Evolutionary conservation across 192 early-diverging fungal species (phyloP).

Genomic region (Mortierella antarctica): DNA sequence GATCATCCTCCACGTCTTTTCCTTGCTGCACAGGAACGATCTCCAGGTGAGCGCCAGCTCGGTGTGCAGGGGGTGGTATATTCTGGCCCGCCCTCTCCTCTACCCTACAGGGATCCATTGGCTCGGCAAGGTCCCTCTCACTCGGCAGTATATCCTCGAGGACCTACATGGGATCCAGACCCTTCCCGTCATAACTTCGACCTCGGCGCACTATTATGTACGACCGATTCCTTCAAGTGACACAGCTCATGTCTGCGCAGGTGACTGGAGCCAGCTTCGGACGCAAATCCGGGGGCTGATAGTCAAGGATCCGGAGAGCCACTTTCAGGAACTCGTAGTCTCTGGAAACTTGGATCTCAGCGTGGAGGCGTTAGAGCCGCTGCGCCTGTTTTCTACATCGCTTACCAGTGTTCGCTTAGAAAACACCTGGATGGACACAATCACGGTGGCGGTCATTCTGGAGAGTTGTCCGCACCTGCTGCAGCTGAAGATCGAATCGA

Average conservation of each 20-base stretch:
- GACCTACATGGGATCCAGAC: background rate
- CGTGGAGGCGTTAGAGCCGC: background rate
- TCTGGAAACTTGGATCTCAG: background rate
- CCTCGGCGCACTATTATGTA: slow-evolving; percentile 1
- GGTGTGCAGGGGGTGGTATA: slow-evolving; percentile 6
- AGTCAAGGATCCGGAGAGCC: background rate
- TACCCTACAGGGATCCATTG: background rate
- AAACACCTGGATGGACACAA: slow-evolving; percentile 21
- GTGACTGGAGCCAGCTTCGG: background rate
- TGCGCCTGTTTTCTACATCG: background rate
- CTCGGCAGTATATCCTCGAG: slow-evolving; percentile 4
- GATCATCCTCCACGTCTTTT: background rate
- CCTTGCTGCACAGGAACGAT: background rate
- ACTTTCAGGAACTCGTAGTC: slow-evolving; percentile 5
- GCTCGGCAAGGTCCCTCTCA: slow-evolving; percentile 14
- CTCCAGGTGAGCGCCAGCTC: too few species aligned
- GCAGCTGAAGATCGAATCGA: slow-evolving; percentile 8
- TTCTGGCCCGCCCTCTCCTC: slow-evolving; percentile 4
- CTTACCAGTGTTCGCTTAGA: slow-evolving; percentile 13
- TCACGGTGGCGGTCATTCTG: background rate
- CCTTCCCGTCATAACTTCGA: slow-evolving; percentile 13
- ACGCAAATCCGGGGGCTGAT: background rate
- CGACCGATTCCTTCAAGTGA: background rate
- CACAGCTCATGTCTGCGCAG: too few species aligned
- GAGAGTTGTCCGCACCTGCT: background rate